Evolutionary conservation across 75 land plant species (phyloP), one percentile per base, ranked within the genome.

Genomic region (Azolla pinnata): DNA sequence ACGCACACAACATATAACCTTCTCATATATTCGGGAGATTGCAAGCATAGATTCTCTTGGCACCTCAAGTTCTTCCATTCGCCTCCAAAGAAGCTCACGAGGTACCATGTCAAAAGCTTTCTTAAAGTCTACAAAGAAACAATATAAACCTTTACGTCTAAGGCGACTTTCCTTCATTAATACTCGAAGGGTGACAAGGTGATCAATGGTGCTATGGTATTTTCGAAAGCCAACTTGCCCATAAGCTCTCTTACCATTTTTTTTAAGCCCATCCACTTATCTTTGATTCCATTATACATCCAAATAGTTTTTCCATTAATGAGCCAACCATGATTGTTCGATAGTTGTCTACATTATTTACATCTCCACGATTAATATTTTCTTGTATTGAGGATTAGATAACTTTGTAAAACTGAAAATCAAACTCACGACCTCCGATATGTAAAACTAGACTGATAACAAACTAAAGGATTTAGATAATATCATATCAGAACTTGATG

Each of bases 101-200:
- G 53, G 53, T 19, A 51, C 24, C 24, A n/a, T 51, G 24, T 51
- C 53, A 24, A 55, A 55, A 7, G 57, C 33, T 28, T 14, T 55
- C 18, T 29, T 55, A 29, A 55, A 55, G 5, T 55, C 57, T 12
- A 55, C 33, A 31, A 55, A 20, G 33, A 2, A 29, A 26, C 32
- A 55, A 55, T 25, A 55, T 20, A 47, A 47, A 16, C 20, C 20
- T 20, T 47, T 47, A 47, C 50, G 10, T 47, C 20, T 47, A 9
- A 47, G 18, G 4, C 18, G 20, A 20, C 50, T 9, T 47, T 47
- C 50, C 19, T 47, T 20, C 50, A 47, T 47, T 12, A 47, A 20
- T 12, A 18, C 7, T 18, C 50, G 3, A 47, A 47, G 50, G 3
- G 50, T 47, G 20, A 47, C 3, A 20, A 47, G 50, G 19, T 38